Percentiles rank a stretch among this genome's conserved stretches.
Conservation (phyloP, 306 rosid genomes). For the Dryas octopetala region DNA sequence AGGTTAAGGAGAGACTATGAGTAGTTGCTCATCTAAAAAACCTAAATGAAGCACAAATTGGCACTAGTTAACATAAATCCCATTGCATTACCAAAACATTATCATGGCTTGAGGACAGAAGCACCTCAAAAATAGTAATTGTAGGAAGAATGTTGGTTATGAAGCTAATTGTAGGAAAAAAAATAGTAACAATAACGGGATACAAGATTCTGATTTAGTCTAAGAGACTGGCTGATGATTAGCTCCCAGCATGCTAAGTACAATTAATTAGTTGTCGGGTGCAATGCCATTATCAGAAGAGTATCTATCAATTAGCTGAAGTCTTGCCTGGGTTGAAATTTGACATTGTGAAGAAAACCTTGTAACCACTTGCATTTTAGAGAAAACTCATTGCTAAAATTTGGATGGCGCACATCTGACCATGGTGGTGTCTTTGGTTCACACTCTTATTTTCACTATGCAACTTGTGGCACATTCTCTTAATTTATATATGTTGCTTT, state of each 20-base stretch:
- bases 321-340: not conserved
- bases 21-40: not conserved
- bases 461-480: not conserved
- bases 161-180: not conserved
- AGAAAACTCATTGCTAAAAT: not conserved
- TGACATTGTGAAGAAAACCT: not conserved
- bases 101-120: not conserved
- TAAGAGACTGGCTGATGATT: not conserved
- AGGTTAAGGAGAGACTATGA: constrained; percentile 1
- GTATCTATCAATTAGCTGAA: not conserved
- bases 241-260: not conserved
- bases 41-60: not conserved
- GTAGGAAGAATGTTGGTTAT: not conserved
- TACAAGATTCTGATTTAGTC: not conserved
- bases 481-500: not conserved
- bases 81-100: not conserved
- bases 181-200: not conserved
- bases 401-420: not conserved
- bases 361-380: not conserved
- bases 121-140: too few species aligned
- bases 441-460: not conserved
- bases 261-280: not conserved
- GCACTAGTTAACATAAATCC: not conserved
- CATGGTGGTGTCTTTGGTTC: not conserved
- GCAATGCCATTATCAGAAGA: not conserved